Evolutionary conservation across 1,139 yeast genomes (phyloP), one percentile per base, ranked within the genome.

Genomic region (Saccharomyces hybrid): DNA sequence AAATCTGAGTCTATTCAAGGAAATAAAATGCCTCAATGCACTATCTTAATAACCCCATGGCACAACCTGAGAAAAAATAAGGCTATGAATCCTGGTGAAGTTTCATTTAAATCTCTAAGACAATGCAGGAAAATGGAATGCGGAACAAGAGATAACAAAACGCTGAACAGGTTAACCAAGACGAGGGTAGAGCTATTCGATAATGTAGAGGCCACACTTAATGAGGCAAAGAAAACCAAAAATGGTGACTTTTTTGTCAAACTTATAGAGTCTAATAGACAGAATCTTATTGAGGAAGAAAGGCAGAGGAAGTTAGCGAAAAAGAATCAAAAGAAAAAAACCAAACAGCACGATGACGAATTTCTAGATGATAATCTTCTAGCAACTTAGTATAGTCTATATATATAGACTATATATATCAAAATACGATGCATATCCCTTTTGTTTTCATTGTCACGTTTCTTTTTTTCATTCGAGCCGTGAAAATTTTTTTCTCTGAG

Each of bases 21-120:
- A 5, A 86, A 83, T 70, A 88, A 88, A 66, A 71, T 80, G 62
- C 82, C 83, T 64, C 84, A 85, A 63, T 75, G 87, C 55, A 82
- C 86, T 0, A 79, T 88, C 14, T 80, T 88, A 52, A 83, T 83
- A 63, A 88, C 96, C 0, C 90, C 95, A 0, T 88, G 89, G 77
- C 78, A 78, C 48, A 88, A 88, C 66, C 73, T 88, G 55, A 78
- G 79, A 52, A 85, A 87, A 59, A 83, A 82, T 55, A 86, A 86
- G 4, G 79, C 81, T 46, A 88, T 87, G 95, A 90, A 82, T 52
- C 80, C 80, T n/a, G 96, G 96, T 3, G 89, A 90, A 49, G 96
- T 88, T 3, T 81, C 88, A 0, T 88, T 87, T 69, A 77, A 78
- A 62, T 82, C 84, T 54, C 77, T 77, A 3, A 76, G 77, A 58